phyloP scores from a whole-genome alignment of 768 basidiomycete genomes.

The Lactarius quietus region DNA sequence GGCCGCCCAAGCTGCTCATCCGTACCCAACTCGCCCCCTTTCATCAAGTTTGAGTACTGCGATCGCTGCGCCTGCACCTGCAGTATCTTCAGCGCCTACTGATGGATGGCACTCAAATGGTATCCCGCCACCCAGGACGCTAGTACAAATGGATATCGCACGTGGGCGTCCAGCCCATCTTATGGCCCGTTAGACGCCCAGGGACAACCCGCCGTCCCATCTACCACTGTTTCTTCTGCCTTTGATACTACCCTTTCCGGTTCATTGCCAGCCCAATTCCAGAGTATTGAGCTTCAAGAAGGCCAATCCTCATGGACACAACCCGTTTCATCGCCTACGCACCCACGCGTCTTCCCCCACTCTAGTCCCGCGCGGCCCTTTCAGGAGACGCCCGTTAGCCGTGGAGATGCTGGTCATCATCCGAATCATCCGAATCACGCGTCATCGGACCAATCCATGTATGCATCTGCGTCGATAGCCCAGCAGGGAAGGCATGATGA shows the following conservation, averaged over 20 bases:
- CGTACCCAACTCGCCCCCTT: conserved; percentile 16
- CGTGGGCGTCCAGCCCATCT: conserved; percentile 18
- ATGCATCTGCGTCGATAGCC: conserved; percentile 26
- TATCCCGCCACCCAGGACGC: conserved; percentile 13
- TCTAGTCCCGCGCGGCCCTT: conserved; percentile 7
- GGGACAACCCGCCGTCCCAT: conserved; percentile 13
- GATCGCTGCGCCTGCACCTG: conserved; percentile 9
- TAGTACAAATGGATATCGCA: conserved; percentile 23
- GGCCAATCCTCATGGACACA: conserved; percentile 22
- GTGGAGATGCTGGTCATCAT: not conserved
- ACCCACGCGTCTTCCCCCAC: conserved; percentile 16
- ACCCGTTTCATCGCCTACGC: conserved; percentile 20
- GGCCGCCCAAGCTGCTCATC: conserved; percentile 13
- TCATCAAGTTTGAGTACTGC: conserved; percentile 10
- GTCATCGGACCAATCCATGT: conserved; percentile 27
- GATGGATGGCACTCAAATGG: conserved; percentile 18
- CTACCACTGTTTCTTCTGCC: conserved; percentile 14
- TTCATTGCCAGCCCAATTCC: conserved; percentile 19
- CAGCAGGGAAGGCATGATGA: conserved; percentile 28
- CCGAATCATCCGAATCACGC: conserved; percentile 8
- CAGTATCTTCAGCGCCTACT: conserved; percentile 13
- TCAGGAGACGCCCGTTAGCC: conserved; percentile 9
- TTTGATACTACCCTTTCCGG: conserved; percentile 21
- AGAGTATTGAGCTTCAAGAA: conserved; percentile 21
- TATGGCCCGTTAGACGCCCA: conserved; percentile 21